Evolutionary conservation across 345 rosid species (phyloP).

Genomic region (Salix dunnii): DNA sequence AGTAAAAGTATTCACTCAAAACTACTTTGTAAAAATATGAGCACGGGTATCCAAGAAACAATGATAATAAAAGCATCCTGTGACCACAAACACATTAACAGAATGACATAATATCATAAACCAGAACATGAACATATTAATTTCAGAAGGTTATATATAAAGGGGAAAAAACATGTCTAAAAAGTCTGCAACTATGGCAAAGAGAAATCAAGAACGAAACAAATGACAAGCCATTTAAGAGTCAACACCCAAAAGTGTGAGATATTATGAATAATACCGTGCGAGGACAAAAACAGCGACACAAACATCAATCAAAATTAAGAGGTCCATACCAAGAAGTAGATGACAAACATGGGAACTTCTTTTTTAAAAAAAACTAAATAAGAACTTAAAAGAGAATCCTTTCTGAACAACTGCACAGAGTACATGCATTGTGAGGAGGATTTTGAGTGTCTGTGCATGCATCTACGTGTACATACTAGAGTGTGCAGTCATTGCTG

Average conservation of each 20-base stretch:
- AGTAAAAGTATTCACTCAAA: not conserved
- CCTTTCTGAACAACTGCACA: not conserved
- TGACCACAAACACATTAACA: not conserved
- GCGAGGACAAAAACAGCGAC: not conserved
- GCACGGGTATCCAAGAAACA: not conserved
- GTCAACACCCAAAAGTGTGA: not conserved
- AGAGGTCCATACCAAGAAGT: not conserved
- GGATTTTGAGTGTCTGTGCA: not conserved
- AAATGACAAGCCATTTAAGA: too few relatives aligned
- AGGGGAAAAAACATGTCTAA: not conserved
- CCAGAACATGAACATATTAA: not conserved
- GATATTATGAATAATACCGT: not conserved
- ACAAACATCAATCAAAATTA: not conserved
- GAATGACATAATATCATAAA: not conserved
- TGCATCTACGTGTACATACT: not conserved
- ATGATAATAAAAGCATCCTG: not conserved
- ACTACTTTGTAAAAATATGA: not conserved
- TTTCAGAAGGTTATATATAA: not conserved
- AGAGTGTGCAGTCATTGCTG: not conserved
- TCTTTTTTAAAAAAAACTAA: not conserved
- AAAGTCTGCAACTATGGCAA: not conserved
- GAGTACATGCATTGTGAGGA: not conserved
- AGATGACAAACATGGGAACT: not conserved
- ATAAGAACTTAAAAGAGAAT: not conserved
- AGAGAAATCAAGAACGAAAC: too few relatives aligned